A percentile compares a stretch with the other conserved stretches of the same genome.
phyloP scores from a whole-genome alignment of 768 basidiomycete genomes.

The Cubamyces lactineus region DNA sequence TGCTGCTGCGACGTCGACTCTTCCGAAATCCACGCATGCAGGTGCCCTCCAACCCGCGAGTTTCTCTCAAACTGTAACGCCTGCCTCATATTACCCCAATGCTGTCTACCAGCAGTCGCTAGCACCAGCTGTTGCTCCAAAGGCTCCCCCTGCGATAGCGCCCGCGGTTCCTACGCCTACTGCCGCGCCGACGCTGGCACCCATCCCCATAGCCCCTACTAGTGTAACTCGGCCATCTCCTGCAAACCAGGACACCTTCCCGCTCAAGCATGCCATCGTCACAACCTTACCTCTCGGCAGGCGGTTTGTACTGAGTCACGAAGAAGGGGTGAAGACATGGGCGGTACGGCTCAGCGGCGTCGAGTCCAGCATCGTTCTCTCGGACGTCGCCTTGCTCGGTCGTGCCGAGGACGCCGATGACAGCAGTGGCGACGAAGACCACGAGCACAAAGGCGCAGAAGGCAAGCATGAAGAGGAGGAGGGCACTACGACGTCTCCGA shows the following conservation, averaged over 20 bases:
- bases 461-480: slow-evolving; percentile 32
- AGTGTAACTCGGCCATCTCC: slow-evolving; percentile 22
- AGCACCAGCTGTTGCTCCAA: slow-evolving; percentile 20
- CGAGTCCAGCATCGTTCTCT: slow-evolving; percentile 60
- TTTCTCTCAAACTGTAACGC: slow-evolving; percentile 27
- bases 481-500: slow-evolving; percentile 9
- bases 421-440: slow-evolving; percentile 35
- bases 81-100: slow-evolving; percentile 53
- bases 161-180: slow-evolving; percentile 26
- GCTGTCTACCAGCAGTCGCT: slow-evolving; percentile 50
- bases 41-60: slow-evolving; percentile 28
- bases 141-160: slow-evolving; percentile 26
- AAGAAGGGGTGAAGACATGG: slow-evolving; percentile 78
- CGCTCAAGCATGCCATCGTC: slow-evolving; percentile 54
- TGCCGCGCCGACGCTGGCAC: slow-evolving; percentile 33
- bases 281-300: slow-evolving; percentile 62
- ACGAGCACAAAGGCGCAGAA: neutral
- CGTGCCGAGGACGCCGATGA: slow-evolving; percentile 52
- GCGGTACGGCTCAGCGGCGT: slow-evolving; percentile 59
- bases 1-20: slow-evolving; percentile 26
- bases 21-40: slow-evolving; percentile 17
- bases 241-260: slow-evolving; percentile 14
- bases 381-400: slow-evolving; percentile 52
- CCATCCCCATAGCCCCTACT: slow-evolving; percentile 12
- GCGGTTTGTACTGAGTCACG: slow-evolving; percentile 58